Evolutionary conservation across 1,139 yeast genomes (phyloP), one percentile per base, ranked within the genome.

Genomic region (Taphrina sp.): DNA sequence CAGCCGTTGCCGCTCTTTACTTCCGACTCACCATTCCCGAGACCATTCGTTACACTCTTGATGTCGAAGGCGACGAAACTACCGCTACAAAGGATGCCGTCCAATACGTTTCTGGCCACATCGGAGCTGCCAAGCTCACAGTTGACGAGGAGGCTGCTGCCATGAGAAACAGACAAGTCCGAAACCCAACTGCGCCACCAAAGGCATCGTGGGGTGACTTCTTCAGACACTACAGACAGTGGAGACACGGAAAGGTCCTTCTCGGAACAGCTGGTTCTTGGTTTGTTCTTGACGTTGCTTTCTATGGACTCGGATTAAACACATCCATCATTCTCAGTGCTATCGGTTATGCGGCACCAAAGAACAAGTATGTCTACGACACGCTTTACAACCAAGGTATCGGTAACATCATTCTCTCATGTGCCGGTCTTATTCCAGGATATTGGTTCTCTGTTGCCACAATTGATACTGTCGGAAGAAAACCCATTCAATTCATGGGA

Each of bases 231-330:
- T 92, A 90, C 70, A 75, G 81, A 55, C 85, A 88, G 74, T 89
- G 96, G 95, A 86, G 77, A 72, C 84, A 88, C 72, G 83, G 86
- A 73, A 85, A 84, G 75, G 80, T 83, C 60, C 76, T 92, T 65
- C 64, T 92, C 56, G 98, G 97, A 70, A 90, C 98, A 65, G 95
- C 96, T 63, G 94, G 90, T 71, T 83, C 95, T 51, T 92, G 98
- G 98, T 90, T 90, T 76, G 77, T 83, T 76, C 80, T 90, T 72
- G 98, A 92, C 77, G 87, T 92, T 69, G 96, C 96, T 60, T 89
- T 82, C 78, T 92, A 92, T 71, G 95, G 95, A 73, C 76, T 86
- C 67, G 83, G 86, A 71, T 79, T 86, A 67, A 86, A 86, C 76
- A 75, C 89, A 64, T 82, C 94, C 34, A 75, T 78, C 60, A 86